Percentiles rank a stretch among this genome's conserved stretches.
Evolutionary conservation across 345 rosid species (phyloP).

Genomic region (Nasturtium officinale): DNA sequence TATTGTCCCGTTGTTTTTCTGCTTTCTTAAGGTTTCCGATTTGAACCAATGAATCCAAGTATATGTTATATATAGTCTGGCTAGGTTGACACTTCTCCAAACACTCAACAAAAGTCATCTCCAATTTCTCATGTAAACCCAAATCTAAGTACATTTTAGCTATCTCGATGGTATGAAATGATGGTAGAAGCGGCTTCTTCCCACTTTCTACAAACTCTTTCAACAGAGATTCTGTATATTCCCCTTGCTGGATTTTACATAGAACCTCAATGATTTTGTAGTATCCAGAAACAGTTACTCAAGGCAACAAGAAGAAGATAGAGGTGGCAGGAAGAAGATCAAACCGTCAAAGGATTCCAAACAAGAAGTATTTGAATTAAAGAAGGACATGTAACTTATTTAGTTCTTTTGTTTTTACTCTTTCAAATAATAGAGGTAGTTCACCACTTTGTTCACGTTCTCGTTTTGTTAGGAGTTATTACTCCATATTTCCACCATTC

Average conservation of each 20-base stretch:
- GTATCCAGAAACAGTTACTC: slow-evolving; percentile 63
- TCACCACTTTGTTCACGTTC: no score
- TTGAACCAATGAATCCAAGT: slow-evolving; percentile 70
- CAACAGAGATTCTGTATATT: slow-evolving; percentile 63
- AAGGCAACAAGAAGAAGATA: no score
- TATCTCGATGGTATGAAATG: slow-evolving; percentile 61
- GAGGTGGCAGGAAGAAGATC: no score
- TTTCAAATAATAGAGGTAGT: no score
- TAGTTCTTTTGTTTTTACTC: no score
- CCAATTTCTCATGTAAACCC: slow-evolving; percentile 61
- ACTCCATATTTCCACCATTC: no score
- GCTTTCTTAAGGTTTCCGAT: slow-evolving; percentile 61
- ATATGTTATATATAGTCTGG: slow-evolving; percentile 59
- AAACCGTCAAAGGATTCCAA: no score
- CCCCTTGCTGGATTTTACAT: slow-evolving; percentile 56
- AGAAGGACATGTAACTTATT: no score
- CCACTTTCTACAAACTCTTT: slow-evolving; percentile 63
- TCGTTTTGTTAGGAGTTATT: no score
- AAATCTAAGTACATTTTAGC: slow-evolving; percentile 58
- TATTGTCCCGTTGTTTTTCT: slow-evolving; percentile 46
- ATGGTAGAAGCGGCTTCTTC: slow-evolving; percentile 67
- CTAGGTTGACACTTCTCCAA: slow-evolving; percentile 65
- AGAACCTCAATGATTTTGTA: slow-evolving; percentile 74
- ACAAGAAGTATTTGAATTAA: no score
- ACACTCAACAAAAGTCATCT: slow-evolving; percentile 57